These are phyloP conservation scores for Scopulariopsis brevicaulis DNA, from an alignment of 2,329 filamentous ascomycete genomes.

Conservation along the genomic window DNA sequence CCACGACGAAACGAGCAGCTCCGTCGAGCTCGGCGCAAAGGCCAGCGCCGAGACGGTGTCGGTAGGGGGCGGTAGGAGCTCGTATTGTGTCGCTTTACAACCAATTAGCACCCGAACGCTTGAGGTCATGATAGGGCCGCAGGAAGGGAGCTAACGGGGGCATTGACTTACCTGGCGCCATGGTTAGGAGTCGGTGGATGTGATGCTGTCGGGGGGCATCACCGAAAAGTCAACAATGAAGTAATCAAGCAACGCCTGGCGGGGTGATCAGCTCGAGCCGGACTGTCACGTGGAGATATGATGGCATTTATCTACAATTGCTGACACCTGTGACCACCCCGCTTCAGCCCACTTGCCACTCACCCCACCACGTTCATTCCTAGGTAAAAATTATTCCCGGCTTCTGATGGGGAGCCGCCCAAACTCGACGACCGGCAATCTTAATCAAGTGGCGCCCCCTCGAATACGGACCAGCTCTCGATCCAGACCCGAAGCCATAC, in stretches of 20 bases:
- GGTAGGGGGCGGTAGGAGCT: constrained; percentile 68
- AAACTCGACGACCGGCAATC: constrained; percentile 1
- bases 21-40: constrained; percentile 69
- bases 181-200: not conserved
- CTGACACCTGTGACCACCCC: not conserved
- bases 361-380: constrained; percentile 4
- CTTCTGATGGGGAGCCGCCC: not conserved
- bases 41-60: constrained; percentile 81
- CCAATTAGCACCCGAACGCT: not conserved
- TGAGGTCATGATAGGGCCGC: too few relatives aligned
- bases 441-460: not conserved
- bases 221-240: not conserved
- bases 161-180: not conserved
- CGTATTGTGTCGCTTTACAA: constrained; percentile 57
- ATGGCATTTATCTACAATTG: not conserved
- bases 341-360: constrained; percentile 2
- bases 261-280: not conserved
- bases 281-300: constrained; percentile 4
- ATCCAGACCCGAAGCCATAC: not conserved
- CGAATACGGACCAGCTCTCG: not conserved
- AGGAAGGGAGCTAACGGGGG: not conserved
- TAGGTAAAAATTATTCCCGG: constrained; percentile 4
- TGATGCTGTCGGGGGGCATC: not conserved
- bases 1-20: constrained; percentile 88
- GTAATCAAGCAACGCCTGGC: not conserved